Conservation (phyloP, 257 asterid species). For the Phtheirospermum japonicum region DNA sequence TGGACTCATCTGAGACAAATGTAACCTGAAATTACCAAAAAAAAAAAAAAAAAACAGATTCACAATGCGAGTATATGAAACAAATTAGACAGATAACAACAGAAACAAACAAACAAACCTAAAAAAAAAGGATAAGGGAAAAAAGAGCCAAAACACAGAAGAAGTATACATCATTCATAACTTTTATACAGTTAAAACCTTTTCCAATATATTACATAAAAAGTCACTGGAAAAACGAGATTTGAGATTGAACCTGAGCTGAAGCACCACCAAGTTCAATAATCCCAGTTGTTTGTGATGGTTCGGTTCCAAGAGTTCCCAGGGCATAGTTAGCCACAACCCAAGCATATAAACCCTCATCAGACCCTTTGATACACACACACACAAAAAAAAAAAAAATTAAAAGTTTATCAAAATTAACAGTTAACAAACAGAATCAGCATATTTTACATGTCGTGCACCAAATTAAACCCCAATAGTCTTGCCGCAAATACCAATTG, state of each 20-base stretch:
- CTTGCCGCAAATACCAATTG: neutral
- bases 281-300: conserved; percentile 83
- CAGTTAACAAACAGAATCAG: too few relatives aligned
- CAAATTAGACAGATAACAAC: neutral
- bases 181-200: neutral
- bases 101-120: neutral
- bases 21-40: conserved; percentile 56
- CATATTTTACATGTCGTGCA: too few relatives aligned
- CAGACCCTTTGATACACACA: conserved; percentile 93
- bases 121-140: neutral
- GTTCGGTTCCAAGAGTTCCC: conserved; percentile 88
- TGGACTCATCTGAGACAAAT: conserved; percentile 71
- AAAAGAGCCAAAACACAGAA: neutral
- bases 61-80: neutral
- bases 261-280: conserved; percentile 99
- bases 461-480: too few relatives aligned
- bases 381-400: conserved; percentile 29
- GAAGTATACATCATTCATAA: conserved; percentile 7
- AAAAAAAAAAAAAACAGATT: conserved; percentile 12
- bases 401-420: conserved; percentile 11
- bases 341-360: conserved; percentile 97
- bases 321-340: conserved; percentile 97
- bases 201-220: conserved; percentile 11
- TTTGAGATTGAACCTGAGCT: conserved; percentile 65
- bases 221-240: conserved; percentile 10